Conservation (phyloP, 352 stramenopile genomes). For the Phytophthora lateralis region DNA sequence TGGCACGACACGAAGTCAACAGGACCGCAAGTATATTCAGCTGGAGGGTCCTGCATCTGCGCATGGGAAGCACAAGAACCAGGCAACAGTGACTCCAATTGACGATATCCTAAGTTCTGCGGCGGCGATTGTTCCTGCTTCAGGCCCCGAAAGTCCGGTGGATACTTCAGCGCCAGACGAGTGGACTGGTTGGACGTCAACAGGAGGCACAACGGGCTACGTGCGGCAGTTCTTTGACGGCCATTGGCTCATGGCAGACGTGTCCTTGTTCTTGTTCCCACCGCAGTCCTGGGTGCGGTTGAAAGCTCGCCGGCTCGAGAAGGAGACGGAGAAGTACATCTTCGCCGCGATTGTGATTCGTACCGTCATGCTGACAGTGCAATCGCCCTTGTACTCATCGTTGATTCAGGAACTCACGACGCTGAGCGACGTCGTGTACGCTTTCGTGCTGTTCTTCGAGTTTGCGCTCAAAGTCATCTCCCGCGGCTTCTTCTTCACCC, state of each 20-base stretch:
- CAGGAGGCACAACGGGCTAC: conserved; percentile 23
- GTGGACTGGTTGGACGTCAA: conserved; percentile 29
- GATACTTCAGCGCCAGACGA: conserved; percentile 23
- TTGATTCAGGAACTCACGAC: conserved; percentile 84
- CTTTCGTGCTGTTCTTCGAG: conserved; percentile 78
- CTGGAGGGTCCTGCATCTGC: conserved; percentile 4
- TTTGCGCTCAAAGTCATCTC: conserved; percentile 86
- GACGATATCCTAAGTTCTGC: conserved; percentile 10
- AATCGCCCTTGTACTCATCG: conserved; percentile 79
- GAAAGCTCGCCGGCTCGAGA: conserved; percentile 72
- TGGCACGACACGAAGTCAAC: conserved; percentile 23
- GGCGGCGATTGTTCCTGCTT: neutral
- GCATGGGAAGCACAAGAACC: conserved; percentile 28
- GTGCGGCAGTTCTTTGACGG: conserved; percentile 66
- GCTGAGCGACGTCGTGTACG: conserved; percentile 75
- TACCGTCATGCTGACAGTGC: conserved; percentile 72
- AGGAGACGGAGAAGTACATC: conserved; percentile 87
- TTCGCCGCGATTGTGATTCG: conserved; percentile 82
- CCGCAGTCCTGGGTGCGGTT: conserved; percentile 71
- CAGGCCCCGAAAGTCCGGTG: conserved; percentile 11
- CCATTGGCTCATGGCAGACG: conserved; percentile 78
- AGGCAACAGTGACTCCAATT: conserved; percentile 24
- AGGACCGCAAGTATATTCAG: conserved; percentile 32
- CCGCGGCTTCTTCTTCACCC: conserved; percentile 78
- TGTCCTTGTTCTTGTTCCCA: conserved; percentile 81